Percentiles rank a stretch among this genome's conserved stretches.
Evolutionary conservation across 164 flowering plant species (phyloP).

Genomic region (Akebia trifoliata): DNA sequence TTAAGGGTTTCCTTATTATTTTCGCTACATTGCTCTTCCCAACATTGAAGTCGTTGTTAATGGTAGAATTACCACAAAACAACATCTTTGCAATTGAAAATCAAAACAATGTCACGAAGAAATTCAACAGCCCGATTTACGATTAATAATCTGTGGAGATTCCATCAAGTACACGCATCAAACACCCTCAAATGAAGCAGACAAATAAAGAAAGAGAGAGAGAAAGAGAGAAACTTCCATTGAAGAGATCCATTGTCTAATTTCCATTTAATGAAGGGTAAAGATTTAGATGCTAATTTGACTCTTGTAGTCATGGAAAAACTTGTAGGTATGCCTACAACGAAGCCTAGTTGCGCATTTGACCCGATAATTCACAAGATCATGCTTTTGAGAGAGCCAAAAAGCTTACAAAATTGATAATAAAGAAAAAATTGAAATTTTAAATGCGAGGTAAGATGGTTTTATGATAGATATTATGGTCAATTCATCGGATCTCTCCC

Average conservation of each 20-base stretch:
- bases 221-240: neutral
- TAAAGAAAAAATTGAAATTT: slow-evolving; percentile 23
- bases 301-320: slow-evolving; percentile 70
- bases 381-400: slow-evolving; percentile 87
- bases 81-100: neutral
- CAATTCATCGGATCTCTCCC: slow-evolving; percentile 19
- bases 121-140: slow-evolving; percentile 4
- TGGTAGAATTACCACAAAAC: slow-evolving; percentile 2
- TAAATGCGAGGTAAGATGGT: slow-evolving; percentile 38
- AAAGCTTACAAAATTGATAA: slow-evolving; percentile 42
- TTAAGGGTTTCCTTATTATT: too few species aligned
- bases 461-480: slow-evolving; percentile 21
- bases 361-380: slow-evolving; percentile 91
- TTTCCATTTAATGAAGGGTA: neutral
- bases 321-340: slow-evolving; percentile 79
- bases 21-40: too few species aligned
- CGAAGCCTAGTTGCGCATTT: slow-evolving; percentile 67
- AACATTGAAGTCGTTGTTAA: too few species aligned
- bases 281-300: slow-evolving; percentile 32
- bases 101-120: slow-evolving; percentile 1
- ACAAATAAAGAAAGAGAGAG: neutral
- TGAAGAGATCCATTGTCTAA: slow-evolving; percentile 9
- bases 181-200: neutral
- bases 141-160: slow-evolving; percentile 5
- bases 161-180: slow-evolving; percentile 2